phyloP scores from a whole-genome alignment of 805 yeast genomes.

The Priceomyces castillae region DNA sequence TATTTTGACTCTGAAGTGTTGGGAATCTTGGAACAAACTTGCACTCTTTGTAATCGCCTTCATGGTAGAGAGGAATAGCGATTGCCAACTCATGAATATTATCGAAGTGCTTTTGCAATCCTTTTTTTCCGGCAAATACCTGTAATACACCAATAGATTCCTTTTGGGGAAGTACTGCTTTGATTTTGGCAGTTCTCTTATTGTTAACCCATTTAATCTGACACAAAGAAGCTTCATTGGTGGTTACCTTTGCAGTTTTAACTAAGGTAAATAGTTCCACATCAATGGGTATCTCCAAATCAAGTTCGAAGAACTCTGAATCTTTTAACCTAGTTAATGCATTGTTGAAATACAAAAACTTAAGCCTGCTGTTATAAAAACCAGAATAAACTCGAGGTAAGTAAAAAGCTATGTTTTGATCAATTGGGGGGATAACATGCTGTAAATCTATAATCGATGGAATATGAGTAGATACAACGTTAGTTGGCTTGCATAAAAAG shows the following conservation, averaged over 20 bases:
- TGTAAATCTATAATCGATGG: conserved; percentile 80
- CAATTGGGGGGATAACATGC: conserved; percentile 82
- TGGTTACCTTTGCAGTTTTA: conserved; percentile 49
- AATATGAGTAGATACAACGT: conserved; percentile 78
- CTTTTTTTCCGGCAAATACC: conserved; percentile 68
- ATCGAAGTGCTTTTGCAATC: conserved; percentile 53
- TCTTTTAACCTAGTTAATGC: conserved; percentile 72
- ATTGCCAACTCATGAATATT: conserved; percentile 67
- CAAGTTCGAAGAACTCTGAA: conserved; percentile 76
- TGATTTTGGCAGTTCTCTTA: conserved; percentile 68
- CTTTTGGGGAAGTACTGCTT: conserved; percentile 75
- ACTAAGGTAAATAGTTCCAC: conserved; percentile 64
- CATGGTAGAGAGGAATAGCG: conserved; percentile 72
- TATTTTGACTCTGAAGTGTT: conserved; percentile 61
- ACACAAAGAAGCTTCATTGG: conserved; percentile 59
- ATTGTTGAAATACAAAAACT: conserved; percentile 68
- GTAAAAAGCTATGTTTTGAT: conserved; percentile 70
- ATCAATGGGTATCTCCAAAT: conserved; percentile 64
- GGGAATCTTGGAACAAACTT: conserved; percentile 73
- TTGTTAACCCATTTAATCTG: conserved; percentile 71
- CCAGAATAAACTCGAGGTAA: conserved; percentile 88
- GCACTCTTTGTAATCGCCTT: conserved; percentile 58
- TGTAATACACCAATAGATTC: conserved; percentile 68
- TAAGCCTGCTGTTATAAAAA: conserved; percentile 58
- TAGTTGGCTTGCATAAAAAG: conserved; percentile 74